Base-by-base conservation (phyloP, 2,329 filamentous ascomycete species). In the Knufia fluminis region DNA sequence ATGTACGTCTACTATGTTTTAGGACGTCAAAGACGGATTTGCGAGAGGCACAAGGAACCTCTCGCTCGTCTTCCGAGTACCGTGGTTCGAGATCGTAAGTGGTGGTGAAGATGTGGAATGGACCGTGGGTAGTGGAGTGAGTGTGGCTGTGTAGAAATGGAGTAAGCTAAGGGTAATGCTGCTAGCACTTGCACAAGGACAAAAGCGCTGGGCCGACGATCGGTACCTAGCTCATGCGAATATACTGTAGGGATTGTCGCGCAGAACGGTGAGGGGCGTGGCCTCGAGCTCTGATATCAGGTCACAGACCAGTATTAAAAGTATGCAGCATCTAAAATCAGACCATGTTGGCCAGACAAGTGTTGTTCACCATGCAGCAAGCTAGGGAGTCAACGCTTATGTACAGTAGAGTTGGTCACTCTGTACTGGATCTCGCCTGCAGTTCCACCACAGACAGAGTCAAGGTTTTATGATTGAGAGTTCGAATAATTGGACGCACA, bases 71-170 rank as follows among this genome's bases (percentile, higher is more conserved):
- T 14, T 36, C 28, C n/a, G 33, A 14, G n/a, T 36, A 14, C 33
- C 6, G n/a, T 8, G 33, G 10, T 16, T 36, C n/a, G 9, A 4
- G 7, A 36, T 6, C 9, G 9, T 14, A 17, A 26, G 22, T 10
- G 22, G 24, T 12, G 6, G 24, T 26, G 40, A 10, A 43, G 28
- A 19, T n/a, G 12, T 7, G 20, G 14, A 26, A 26, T 7, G 28
- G 23, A n/a, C 9, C 10, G 22, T 3, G 19, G 4, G 9, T 7
- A 23, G 31, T 36, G 31, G 43, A 46, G 43, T 9, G 28, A 46
- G 19, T 20, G 43, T 36, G 43, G 43, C 43, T 36, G 43, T 46
- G 43, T 38, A 35, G 33, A 17, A 19, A 28, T 22, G 9, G 28
- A 14, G 3, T 35, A 17, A 24, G 19, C 43, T 46, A 46, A 26